Percentiles rank a stretch among this genome's conserved stretches.
These are phyloP conservation scores for Caulochytrium protostelioides DNA, from an alignment of 371 early-diverging fungal species.

Conservation along the genomic window DNA sequence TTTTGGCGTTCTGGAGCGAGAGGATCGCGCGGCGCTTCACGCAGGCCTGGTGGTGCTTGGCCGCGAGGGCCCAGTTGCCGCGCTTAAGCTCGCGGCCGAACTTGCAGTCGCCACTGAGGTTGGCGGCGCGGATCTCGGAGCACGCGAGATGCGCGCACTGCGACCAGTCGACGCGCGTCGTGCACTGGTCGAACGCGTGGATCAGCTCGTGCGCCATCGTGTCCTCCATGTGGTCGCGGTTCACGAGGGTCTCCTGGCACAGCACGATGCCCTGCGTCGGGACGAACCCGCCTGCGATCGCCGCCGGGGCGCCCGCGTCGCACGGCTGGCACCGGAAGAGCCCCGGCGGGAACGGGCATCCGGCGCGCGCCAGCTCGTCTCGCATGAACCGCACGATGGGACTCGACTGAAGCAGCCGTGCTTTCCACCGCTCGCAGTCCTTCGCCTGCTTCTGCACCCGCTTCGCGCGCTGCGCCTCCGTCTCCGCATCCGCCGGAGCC, in stretches of 20 bases:
- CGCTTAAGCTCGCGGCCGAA: constrained; percentile 62
- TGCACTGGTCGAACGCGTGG: constrained; percentile 79
- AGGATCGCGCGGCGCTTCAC: constrained; percentile 70
- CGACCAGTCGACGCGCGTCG: constrained; percentile 58
- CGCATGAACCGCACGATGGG: constrained; percentile 70
- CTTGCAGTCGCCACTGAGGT: constrained; percentile 75
- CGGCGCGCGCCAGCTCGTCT: constrained; percentile 42
- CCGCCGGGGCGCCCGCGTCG: constrained; percentile 52
- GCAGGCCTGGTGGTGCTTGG: constrained; percentile 81
- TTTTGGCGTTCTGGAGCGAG: constrained; percentile 49
- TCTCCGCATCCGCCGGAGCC: too few species aligned
- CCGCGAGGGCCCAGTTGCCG: constrained; percentile 47
- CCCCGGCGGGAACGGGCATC: constrained; percentile 32
- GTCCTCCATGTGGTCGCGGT: constrained; percentile 54
- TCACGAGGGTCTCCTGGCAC: constrained; percentile 55
- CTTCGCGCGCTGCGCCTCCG: constrained; percentile 18
- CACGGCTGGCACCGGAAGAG: constrained; percentile 61
- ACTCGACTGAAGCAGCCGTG: constrained; percentile 37
- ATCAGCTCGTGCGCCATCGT: constrained; percentile 88
- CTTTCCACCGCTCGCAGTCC: constrained; percentile 48
- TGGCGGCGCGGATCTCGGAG: constrained; percentile 78
- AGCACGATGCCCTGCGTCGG: constrained; percentile 34
- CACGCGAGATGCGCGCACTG: constrained; percentile 80
- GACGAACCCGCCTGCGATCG: constrained; percentile 47
- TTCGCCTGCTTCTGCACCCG: constrained; percentile 29